Percentiles rank a stretch among this genome's conserved stretches.
Evolutionary conservation across 208 protist species (phyloP).

Genomic region (Vickermania spadyakhi): DNA sequence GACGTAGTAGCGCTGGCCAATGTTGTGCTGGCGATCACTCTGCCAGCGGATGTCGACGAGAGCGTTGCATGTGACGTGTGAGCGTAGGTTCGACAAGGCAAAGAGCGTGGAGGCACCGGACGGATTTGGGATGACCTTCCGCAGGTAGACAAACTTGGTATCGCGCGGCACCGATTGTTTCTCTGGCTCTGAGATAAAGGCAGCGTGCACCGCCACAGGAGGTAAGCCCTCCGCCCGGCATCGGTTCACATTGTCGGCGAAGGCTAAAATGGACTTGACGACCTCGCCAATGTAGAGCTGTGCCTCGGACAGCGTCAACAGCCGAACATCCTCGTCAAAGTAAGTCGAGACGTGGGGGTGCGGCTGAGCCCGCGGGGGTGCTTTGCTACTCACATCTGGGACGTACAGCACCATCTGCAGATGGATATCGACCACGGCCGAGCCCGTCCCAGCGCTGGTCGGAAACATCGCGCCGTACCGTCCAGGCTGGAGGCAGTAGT

Average conservation of each 20-base stretch:
- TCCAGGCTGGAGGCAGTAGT: slow-evolving; percentile 81
- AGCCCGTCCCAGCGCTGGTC: slow-evolving; percentile 67
- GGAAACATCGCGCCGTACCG: slow-evolving; percentile 81
- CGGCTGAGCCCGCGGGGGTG: slow-evolving; percentile 65
- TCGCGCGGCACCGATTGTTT: slow-evolving; percentile 48
- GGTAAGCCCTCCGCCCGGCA: slow-evolving; percentile 58
- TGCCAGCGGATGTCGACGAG: slow-evolving; percentile 86
- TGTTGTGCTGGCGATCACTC: slow-evolving; percentile 75
- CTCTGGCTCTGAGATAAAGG: slow-evolving; percentile 74
- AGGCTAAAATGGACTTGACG: slow-evolving; percentile 60
- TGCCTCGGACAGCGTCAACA: slow-evolving; percentile 62
- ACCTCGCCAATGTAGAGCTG: slow-evolving; percentile 62
- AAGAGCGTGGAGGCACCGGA: slow-evolving; percentile 69
- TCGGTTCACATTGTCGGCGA: slow-evolving; percentile 58
- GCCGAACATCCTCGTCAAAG: slow-evolving; percentile 74
- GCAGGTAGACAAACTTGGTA: slow-evolving; percentile 85
- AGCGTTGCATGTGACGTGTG: slow-evolving; percentile 76
- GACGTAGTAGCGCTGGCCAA: slow-evolving; percentile 85
- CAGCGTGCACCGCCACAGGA: slow-evolving; percentile 62
- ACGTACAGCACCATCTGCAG: slow-evolving; percentile 80
- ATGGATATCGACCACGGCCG: slow-evolving; percentile 76
- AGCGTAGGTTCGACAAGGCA: slow-evolving; percentile 80
- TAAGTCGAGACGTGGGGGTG: slow-evolving; percentile 85
- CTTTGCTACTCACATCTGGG: slow-evolving; percentile 79
- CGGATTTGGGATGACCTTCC: slow-evolving; percentile 82